These are phyloP conservation scores for Apiospora saccharicola DNA, from an alignment of 2,329 filamentous ascomycete genomes.

Conservation along the genomic window DNA sequence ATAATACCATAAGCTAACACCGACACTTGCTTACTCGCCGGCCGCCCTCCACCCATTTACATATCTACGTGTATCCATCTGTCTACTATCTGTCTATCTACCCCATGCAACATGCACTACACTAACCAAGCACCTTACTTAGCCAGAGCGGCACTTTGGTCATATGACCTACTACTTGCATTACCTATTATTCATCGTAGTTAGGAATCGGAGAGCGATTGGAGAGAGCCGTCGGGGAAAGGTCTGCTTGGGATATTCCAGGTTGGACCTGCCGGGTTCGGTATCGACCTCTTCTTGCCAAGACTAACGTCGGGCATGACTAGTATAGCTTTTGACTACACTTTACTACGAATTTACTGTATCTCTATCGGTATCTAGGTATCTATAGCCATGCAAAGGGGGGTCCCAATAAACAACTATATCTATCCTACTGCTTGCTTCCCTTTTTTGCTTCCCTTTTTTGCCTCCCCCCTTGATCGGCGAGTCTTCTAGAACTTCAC, in stretches of 20 bases:
- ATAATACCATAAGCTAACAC: not conserved
- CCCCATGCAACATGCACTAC: not conserved
- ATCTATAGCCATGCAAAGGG: not conserved
- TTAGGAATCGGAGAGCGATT: not conserved
- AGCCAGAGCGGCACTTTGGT: not conserved
- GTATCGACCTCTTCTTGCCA: slow-evolving; percentile 14
- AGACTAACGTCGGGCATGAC: slow-evolving; percentile 2
- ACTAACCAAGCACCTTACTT: not conserved
- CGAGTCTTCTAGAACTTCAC: not conserved
- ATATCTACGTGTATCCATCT: not conserved
- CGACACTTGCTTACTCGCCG: slow-evolving; percentile 1
- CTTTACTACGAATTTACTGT: not conserved
- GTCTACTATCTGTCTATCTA: not conserved
- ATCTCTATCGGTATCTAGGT: slow-evolving; percentile 22
- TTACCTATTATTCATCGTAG: slow-evolving; percentile 1
- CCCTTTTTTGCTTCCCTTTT: no score
- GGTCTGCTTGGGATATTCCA: not conserved
- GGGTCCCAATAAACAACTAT: not conserved
- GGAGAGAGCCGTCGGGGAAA: not conserved
- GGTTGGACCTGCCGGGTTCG: slow-evolving; percentile 22
- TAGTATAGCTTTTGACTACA: slow-evolving; percentile 15
- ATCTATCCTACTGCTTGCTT: slow-evolving; percentile 4
- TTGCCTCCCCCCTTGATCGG: not conserved
- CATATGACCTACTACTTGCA: not conserved
- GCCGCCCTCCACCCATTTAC: not conserved